Conservation (phyloP, 2,329 filamentous ascomycete species). For the Fusarium bactridioides region DNA sequence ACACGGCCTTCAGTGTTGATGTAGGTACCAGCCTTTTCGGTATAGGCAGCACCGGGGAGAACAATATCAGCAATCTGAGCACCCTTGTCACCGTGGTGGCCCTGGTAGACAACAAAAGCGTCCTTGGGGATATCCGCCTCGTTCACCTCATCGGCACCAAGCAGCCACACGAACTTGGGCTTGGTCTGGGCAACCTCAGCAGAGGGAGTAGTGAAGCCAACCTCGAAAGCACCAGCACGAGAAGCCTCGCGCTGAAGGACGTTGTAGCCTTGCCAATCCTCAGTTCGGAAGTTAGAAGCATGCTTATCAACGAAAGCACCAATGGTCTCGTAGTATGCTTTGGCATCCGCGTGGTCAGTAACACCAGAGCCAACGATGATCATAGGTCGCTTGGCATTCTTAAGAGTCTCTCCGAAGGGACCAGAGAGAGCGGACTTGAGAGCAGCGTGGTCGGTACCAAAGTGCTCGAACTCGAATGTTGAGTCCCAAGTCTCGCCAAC, state of each 20-base stretch:
- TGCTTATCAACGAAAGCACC: slow-evolving; percentile 94
- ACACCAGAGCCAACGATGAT: slow-evolving; percentile 94
- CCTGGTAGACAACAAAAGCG: slow-evolving; percentile 97
- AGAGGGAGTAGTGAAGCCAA: slow-evolving; percentile 91
- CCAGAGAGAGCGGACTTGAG: slow-evolving; percentile 88
- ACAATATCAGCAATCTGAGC: slow-evolving; percentile 93
- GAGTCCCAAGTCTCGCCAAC: slow-evolving; percentile 92
- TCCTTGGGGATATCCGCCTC: slow-evolving; percentile 91
- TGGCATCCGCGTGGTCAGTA: slow-evolving; percentile 89
- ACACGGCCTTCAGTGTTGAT: slow-evolving; percentile 98
- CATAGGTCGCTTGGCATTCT: slow-evolving; percentile 89
- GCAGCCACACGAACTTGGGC: slow-evolving; percentile 95
- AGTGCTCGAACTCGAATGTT: slow-evolving; percentile 93
- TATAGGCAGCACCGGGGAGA: slow-evolving; percentile 93
- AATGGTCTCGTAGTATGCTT: slow-evolving; percentile 91
- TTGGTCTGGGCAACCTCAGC: slow-evolving; percentile 81
- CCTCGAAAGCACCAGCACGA: slow-evolving; percentile 90
- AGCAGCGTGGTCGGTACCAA: slow-evolving; percentile 79
- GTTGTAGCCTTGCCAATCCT: slow-evolving; percentile 98
- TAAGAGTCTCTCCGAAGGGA: slow-evolving; percentile 90
- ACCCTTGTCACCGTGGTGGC: slow-evolving; percentile 94
- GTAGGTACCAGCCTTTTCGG: slow-evolving; percentile 95
- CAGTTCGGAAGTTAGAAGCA: slow-evolving; percentile 83
- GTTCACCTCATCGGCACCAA: slow-evolving; percentile 91
- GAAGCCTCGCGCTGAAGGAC: slow-evolving; percentile 94